Evolutionary conservation across 805 yeast species (phyloP), one percentile per base, ranked within the genome.

Genomic region (Starmerella sp.): DNA sequence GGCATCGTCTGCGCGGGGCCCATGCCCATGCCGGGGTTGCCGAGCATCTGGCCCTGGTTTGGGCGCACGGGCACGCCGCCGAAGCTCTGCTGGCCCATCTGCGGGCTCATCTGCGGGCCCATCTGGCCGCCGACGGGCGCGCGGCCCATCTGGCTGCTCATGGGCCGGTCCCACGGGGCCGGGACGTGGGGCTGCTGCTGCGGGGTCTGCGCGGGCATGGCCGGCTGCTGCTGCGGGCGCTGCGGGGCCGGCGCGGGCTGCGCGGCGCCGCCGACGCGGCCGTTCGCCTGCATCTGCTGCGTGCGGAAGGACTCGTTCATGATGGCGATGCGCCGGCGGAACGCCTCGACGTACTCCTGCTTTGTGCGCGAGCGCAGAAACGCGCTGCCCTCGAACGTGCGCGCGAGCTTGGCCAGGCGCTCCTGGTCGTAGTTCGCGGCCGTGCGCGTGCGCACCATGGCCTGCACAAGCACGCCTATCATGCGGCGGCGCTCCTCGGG

Each of bases 391-490:
- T 70, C 73, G 53, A 63, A 66, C 48, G 64, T 62, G 50, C 61
- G 68, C 1, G 73, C 73, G 42, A 66, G 52, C 22, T 47, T 57
- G 7, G 66, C 53, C 31, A 69, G 58, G 41, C 66, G 64, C 34
- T 66, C 70, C 47, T 63, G 63, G 22, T 69, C 66, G 52, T 61
- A 62, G 50, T 59, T 51, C 43, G 60, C 55, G 28, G 14, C 30
- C 4, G 49, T 6, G 31, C 39, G 38, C 30, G 39, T 15, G n/a
- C 63, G 62, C 55, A 66, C 57, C 31, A 61, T 63, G 17, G 52
- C 53, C 53, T 66, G 51, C 9, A 53, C 56, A 7, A 63, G 56
- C 11, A 54, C 56, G 11, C 29, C 22, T 1, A 61, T 52, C 53
- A 59, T 53, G 34, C 55, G 54, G 17, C 56, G 51, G n/a, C 66